Percentiles rank a stretch among this genome's conserved stretches.
phyloP scores from a whole-genome alignment of 306 rosid genomes.

The Mimosa pudica region DNA sequence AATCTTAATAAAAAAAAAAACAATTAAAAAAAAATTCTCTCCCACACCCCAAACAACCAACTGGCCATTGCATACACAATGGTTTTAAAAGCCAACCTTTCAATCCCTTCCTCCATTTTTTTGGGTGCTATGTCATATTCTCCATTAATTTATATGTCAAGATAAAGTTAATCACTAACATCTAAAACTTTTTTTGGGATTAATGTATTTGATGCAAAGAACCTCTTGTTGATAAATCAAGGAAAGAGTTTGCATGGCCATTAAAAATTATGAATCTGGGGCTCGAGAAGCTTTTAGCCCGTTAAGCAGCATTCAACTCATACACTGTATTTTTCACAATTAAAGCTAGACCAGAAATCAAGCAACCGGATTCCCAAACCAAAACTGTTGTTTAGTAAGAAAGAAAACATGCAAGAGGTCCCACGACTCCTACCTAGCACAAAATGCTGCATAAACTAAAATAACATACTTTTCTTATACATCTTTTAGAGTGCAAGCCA shows the following conservation, averaged over 20 bases:
- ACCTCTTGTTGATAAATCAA: conserved; percentile 13
- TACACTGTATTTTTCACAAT: neutral
- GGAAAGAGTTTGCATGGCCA: neutral
- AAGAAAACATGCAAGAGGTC: conserved; percentile 13
- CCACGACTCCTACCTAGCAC: neutral
- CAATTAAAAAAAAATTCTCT: neutral
- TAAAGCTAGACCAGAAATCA: conserved; percentile 16
- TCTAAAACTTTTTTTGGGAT: conserved; percentile 12
- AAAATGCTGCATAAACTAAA: conserved; percentile 8
- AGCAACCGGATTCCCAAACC: conserved; percentile 14
- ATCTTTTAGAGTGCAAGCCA: neutral
- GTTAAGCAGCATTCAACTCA: conserved; percentile 16
- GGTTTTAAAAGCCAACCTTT: conserved; percentile 17
- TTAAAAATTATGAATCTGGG: conserved; percentile 9
- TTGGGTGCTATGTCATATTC: neutral
- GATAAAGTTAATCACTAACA: conserved; percentile 8
- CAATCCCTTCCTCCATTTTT: neutral
- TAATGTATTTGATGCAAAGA: conserved; percentile 13
- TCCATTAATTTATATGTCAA: neutral
- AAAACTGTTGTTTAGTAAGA: conserved; percentile 14
- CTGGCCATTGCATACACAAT: neutral
- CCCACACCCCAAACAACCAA: conserved; percentile 1
- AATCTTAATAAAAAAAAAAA: no score
- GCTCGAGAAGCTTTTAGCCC: neutral
- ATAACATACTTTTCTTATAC: neutral